Conservation (phyloP, 2,329 filamentous ascomycete genomes). For the Verticillium zaregamsianum region DNA sequence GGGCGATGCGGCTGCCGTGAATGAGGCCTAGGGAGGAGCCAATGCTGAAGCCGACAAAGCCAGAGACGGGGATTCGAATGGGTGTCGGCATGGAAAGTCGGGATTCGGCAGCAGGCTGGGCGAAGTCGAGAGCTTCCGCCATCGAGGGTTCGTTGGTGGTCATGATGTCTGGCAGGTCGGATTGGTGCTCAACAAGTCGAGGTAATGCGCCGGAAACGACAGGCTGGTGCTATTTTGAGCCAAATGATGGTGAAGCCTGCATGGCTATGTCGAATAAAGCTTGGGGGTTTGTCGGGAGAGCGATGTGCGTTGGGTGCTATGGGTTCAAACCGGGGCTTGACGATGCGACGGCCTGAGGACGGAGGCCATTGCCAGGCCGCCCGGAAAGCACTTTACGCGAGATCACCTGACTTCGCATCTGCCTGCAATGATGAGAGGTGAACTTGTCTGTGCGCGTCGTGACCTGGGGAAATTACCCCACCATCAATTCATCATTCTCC, state of each 20-base stretch:
- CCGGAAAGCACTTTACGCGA: slow-evolving; percentile 13
- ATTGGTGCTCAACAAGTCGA: neutral
- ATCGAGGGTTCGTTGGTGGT: slow-evolving; percentile 4
- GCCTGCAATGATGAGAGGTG: neutral
- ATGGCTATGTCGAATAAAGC: neutral
- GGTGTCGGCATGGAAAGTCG: slow-evolving; percentile 61
- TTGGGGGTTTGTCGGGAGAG: neutral
- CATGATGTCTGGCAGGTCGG: slow-evolving; percentile 1
- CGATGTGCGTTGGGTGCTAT: neutral
- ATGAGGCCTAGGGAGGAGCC: slow-evolving; percentile 68
- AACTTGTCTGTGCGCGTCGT: neutral
- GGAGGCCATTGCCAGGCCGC: neutral
- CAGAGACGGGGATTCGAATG: slow-evolving; percentile 62
- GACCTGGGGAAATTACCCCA: slow-evolving; percentile 2
- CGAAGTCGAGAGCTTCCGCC: slow-evolving; percentile 18
- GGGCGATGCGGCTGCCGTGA: slow-evolving; percentile 69
- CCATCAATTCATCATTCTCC: neutral
- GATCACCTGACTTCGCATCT: slow-evolving; percentile 24
- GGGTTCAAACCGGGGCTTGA: neutral
- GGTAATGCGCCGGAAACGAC: neutral
- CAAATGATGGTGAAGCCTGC: neutral
- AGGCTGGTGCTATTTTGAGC: neutral
- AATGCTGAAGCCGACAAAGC: slow-evolving; percentile 58
- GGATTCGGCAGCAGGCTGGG: slow-evolving; percentile 29
- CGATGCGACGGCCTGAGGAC: neutral